Evolutionary conservation across 768 basidiomycete species (phyloP).

Genomic region (Rhodotorula graminis): DNA sequence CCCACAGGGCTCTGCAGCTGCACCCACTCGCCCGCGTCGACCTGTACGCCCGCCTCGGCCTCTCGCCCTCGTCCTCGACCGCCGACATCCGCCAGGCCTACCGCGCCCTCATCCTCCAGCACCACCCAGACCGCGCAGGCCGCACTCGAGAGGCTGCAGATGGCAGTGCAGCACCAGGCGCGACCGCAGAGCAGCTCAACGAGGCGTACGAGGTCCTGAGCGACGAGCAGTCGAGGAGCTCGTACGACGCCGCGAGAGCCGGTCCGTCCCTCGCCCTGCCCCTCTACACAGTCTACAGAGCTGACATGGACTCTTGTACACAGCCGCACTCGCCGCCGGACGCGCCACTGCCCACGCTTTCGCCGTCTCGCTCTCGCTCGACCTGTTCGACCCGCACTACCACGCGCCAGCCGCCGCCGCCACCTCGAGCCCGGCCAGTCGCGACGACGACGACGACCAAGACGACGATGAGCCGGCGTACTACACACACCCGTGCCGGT

Average conservation of each 20-base stretch:
- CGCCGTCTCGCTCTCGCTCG: conserved; percentile 28
- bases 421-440: background rate
- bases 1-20: too few species aligned
- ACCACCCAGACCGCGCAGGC: conserved; percentile 14
- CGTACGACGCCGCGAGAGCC: conserved; percentile 13
- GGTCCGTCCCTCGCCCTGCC: background rate
- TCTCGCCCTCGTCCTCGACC: background rate
- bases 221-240: conserved; percentile 2
- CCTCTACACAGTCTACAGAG: too few species aligned
- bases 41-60: conserved; percentile 20
- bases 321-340: conserved; percentile 1
- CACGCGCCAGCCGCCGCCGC: background rate
- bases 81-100: conserved; percentile 4
- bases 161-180: too few species aligned
- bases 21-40: conserved; percentile 17
- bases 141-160: background rate
- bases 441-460: background rate
- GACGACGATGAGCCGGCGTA: conserved; percentile 38
- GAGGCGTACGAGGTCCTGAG: conserved; percentile 30
- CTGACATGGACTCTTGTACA: too few species aligned
- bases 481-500: conserved; percentile 49
- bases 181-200: conserved; percentile 18
- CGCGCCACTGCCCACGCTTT: background rate
- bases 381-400: conserved; percentile 30
- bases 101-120: background rate